A percentile compares a stretch with the other conserved stretches of the same genome.
Conservation (phyloP, 352 stramenopile genomes). For the Peronospora farinosa region DNA sequence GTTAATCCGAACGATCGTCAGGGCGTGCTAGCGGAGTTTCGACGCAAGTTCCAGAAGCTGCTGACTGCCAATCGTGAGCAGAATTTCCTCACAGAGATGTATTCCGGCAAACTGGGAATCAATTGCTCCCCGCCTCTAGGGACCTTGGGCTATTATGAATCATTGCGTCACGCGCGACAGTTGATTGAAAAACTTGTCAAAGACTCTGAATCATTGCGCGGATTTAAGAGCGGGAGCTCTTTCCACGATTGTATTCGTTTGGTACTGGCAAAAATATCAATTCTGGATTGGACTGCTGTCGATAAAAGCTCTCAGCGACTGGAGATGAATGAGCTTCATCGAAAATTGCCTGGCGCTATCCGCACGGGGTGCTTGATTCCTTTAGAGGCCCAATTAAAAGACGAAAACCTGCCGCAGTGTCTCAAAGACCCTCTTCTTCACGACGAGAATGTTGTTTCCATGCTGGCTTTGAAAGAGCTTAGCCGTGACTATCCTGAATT, state of each 20-base stretch:
- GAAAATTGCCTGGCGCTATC: constrained; percentile 25
- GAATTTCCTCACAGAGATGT: constrained; percentile 66
- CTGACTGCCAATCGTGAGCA: constrained; percentile 43
- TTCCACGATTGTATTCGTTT: constrained; percentile 70
- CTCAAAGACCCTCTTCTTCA: constrained; percentile 15
- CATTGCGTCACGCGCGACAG: constrained; percentile 35
- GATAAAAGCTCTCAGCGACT: constrained; percentile 42
- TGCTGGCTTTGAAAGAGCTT: no score
- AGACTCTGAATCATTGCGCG: constrained; percentile 13
- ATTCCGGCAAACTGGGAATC: constrained; percentile 45
- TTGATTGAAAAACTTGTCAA: constrained; percentile 31
- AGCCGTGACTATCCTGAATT: constrained; percentile 20
- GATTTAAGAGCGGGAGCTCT: constrained; percentile 37
- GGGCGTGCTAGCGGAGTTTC: constrained; percentile 45
- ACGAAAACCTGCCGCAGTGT: constrained; percentile 5
- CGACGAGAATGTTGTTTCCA: not conserved
- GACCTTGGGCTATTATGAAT: constrained; percentile 58
- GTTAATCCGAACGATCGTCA: constrained; percentile 61
- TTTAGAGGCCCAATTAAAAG: constrained; percentile 11
- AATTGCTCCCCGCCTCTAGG: constrained; percentile 69
- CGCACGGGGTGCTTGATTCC: constrained; percentile 28
- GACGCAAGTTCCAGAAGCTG: constrained; percentile 39
- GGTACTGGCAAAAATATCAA: constrained; percentile 66
- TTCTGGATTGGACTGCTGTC: constrained; percentile 69
- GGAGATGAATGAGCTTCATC: constrained; percentile 26